phyloP scores from a whole-genome alignment of 306 rosid genomes.

The Delonix regia region DNA sequence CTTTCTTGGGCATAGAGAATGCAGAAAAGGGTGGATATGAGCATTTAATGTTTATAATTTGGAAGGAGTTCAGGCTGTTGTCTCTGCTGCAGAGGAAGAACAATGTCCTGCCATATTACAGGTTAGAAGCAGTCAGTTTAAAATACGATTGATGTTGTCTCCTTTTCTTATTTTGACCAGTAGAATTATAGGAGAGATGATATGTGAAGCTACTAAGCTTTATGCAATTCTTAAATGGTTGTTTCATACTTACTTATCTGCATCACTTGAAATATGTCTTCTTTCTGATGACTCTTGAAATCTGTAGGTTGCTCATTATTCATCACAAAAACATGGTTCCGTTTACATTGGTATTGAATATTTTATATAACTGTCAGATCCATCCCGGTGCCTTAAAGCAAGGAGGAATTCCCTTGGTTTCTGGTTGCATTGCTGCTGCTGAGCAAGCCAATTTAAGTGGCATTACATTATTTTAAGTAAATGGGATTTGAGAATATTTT shows the following conservation, averaged over 20 bases:
- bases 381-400: conserved; percentile 88
- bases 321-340: conserved; percentile 9
- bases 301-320: not conserved
- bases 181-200: conserved; percentile 4
- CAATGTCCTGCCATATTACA: conserved; percentile 94
- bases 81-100: conserved; percentile 92
- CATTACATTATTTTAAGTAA: conserved; percentile 24
- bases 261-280: conserved; percentile 8
- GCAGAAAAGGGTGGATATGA: conserved; percentile 91
- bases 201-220: conserved; percentile 16
- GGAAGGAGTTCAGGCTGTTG: conserved; percentile 95
- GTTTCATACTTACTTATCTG: conserved; percentile 16
- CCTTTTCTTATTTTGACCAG: too few species aligned
- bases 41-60: conserved; percentile 96
- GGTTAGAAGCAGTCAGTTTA: conserved; percentile 50
- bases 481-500: not conserved
- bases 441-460: conserved; percentile 82
- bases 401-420: conserved; percentile 91
- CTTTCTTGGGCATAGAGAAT: conserved; percentile 46
- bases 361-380: conserved; percentile 67
- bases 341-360: conserved; percentile 32
- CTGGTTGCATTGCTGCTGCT: conserved; percentile 91
- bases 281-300: not conserved
- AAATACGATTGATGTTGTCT: conserved; percentile 19
- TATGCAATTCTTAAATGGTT: not conserved